Conservation (phyloP, 495 filamentous ascomycete species). For the Emericellopsis terricola region DNA sequence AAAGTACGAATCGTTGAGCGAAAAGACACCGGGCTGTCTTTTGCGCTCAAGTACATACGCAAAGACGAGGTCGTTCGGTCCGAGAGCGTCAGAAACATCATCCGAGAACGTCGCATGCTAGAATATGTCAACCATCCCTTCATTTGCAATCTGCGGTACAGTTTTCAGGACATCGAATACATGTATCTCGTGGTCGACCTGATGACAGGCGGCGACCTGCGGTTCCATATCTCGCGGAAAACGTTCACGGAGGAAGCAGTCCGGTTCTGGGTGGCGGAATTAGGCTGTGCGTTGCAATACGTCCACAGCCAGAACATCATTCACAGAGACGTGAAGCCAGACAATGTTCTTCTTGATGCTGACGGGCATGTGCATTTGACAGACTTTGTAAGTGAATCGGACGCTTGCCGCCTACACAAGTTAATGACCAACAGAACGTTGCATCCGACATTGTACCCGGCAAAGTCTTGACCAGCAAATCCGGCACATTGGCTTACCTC, state of each 20-base stretch:
- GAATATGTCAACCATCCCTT: constrained; percentile 96
- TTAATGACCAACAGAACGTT: constrained; percentile 54
- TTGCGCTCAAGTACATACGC: constrained; percentile 93
- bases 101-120: constrained; percentile 91
- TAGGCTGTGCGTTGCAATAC: constrained; percentile 83
- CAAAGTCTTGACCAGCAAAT: constrained; percentile 84
- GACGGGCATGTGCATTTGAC: constrained; percentile 96
- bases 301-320: constrained; percentile 87
- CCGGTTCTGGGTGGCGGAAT: constrained; percentile 87
- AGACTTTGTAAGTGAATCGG: constrained; percentile 59
- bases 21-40: constrained; percentile 81
- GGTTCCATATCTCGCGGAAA: constrained; percentile 95
- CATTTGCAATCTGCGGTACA: constrained; percentile 95
- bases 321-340: constrained; percentile 91
- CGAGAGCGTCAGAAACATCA: constrained; percentile 95
- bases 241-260: constrained; percentile 96
- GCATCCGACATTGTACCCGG: constrained; percentile 77
- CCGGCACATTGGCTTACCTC: constrained; percentile 86
- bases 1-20: constrained; percentile 97
- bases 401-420: background rate
- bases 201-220: constrained; percentile 93
- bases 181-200: constrained; percentile 98
- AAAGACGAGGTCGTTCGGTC: constrained; percentile 99
- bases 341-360: constrained; percentile 85
- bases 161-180: constrained; percentile 98